Evolutionary conservation across 2,329 filamentous ascomycete genomes (phyloP), one percentile per base, ranked within the genome.

Genomic region (Cladosporium halotolerans): DNA sequence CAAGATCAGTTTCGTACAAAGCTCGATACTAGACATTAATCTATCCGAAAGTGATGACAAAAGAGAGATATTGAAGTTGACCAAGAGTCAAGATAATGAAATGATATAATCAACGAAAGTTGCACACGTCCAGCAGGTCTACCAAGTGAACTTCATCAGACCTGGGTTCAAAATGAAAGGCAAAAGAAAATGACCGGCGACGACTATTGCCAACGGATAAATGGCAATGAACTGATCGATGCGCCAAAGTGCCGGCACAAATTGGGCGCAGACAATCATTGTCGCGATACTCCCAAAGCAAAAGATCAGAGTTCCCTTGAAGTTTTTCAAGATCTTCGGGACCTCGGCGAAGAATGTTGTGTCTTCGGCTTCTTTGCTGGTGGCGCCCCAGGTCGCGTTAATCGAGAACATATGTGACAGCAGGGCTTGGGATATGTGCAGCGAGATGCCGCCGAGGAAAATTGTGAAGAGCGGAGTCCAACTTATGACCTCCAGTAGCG

Each of bases 141-240:
- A 83, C 73, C 76, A 83, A 42, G 77, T 80, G 62, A 83, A 82
- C 64, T 77, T 74, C 81, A 85, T 84, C 70, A 85, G 64, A 47
- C 79, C 80, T 16, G 82, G 82, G 60, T 85, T 85, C 56, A 85
- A 68, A 53, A 74, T 73, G 45, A 85, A 76, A 9, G 82, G 82
- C 55, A 84, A 66, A 39, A 80, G 66, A 63, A 83, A 80, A 63
- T 84, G 80, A 36, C 72, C 73, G 42, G 74, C 67, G 9, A 83
- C 70, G 36, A 81, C 70, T 38, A 72, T 75, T 18, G 67, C 68
- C 19, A 85, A 66, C 18, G 83, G 82, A 60, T 74, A 82, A 64
- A 86, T 81, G 52, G 81, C 79, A 11, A 79, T 76, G 60, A 85
- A 79, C 51, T 73, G 65, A 16, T 68, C 70, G 63, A 86, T 84